Base-by-base conservation (phyloP, 805 yeast species). In the Cyberlindnera maritima region DNA sequence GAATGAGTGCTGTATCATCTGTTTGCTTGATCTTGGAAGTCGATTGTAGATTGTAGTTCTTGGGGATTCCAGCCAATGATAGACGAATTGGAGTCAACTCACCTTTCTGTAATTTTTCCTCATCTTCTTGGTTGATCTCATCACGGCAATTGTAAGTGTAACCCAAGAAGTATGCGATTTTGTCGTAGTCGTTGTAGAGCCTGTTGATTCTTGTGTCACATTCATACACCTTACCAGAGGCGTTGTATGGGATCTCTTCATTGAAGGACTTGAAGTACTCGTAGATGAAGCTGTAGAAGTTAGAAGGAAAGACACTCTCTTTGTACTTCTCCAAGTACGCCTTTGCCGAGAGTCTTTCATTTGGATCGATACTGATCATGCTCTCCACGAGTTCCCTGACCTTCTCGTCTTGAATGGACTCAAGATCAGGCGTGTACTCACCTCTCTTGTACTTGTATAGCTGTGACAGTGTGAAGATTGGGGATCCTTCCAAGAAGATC, bases 381-480 rank as follows among this genome's bases (percentile, higher is more conserved):
- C 77, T 74, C 38, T 61, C 52, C 2, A 91, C 77, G 54, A 94
- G 62, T 26, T 74, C 70, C 49, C 76, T 73, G 2, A 88, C 71
- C 20, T 70, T 56, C 0, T 59, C 52, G 53, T 83, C 81, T 14
- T 72, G 72, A 18, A 88, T 77, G 2, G 75, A 74, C 7, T 75
- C 72, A 39, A 88, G 63, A 46, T 81, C 81, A 0, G 96, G 95
- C 18, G 63, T 62, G 58, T 76, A 82, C 49, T 85, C 90, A 2
- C 81, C 77, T 48, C 77, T 78, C 57, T 83, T 83, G 65, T 85
- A 94, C 64, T 83, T 87, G 71, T 88, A 92, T 50, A 91, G 69
- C 59, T 91, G 96, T 0, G 98, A 82, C 12, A 94, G 73, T 0
- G 96, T 83, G 64, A 94, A 92, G 0, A 88, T 74, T 0, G 97